Base-by-base conservation (phyloP, 2,329 filamentous ascomycete species). In the Byssoonygena ceratinophila region DNA sequence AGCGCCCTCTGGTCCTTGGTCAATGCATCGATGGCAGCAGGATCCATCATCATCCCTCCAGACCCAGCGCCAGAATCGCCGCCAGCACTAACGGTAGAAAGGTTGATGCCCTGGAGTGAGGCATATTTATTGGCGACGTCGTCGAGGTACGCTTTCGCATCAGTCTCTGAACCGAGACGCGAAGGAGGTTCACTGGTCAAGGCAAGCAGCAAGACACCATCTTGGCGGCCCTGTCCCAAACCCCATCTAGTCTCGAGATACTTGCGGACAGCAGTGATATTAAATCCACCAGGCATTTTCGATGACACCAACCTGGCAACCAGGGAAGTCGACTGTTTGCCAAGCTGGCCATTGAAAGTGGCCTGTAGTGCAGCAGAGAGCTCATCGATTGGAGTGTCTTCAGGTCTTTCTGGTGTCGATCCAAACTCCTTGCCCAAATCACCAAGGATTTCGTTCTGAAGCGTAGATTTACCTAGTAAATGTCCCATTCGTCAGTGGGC, bases 231-330 rank as follows among this genome's bases (percentile, higher is more conserved):
- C 22, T 84, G 67, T 3, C 78, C 87, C 54, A 98, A 75, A 52
- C 92, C 92, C 89, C 91, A 98, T 69, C 88, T 81, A 14, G 86
- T 88, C 74, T 96, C 91, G 41, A 98, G 75, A 66, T 98, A 94
- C 73, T 98, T 98, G 64, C 92, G 82, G 44, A 94, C 87, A 11
- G 88, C 79, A 64, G 91, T 97, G 69, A 97, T 97, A 70, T 97
- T 98, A 81, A 98, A 98, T 57, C 92, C 92, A 74, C 91, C 92
- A 45, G 92, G 92, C 92, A 98, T 98, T 75, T 98, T 98, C 27
- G 92, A 96, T 1, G 92, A 97, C 40, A 98, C 92, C 67, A 98
- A 76, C 61, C 92, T 85, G 46, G 92, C 92, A 68, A 98, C 85
- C 53, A 98, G 80, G 2, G 90, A 94, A 51, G 87, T 85, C 0